Evolutionary conservation across 148 eudicot genomes (phyloP).

Genomic region (Rhododendron henanense): DNA sequence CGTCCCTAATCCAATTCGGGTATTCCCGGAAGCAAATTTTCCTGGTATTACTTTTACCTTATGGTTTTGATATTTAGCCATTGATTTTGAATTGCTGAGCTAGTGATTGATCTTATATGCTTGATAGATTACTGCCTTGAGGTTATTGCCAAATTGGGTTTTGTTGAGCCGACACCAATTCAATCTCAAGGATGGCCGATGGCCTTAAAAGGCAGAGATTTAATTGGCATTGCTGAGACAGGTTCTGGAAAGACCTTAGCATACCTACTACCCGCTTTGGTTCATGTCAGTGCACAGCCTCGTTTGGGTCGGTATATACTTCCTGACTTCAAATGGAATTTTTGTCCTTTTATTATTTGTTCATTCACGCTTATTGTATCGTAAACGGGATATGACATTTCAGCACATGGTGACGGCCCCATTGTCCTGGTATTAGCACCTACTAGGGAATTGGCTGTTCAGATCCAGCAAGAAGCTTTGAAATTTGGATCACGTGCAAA

Average conservation of each 20-base stretch:
- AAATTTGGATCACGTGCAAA: conserved; percentile 69
- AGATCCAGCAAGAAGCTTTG: conserved; percentile 83
- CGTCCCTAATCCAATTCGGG: conserved; percentile 76
- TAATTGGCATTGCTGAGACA: conserved; percentile 97
- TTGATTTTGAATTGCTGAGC: background rate
- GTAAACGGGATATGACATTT: background rate
- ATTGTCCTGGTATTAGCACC: conserved; percentile 87
- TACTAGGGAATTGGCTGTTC: conserved; percentile 97
- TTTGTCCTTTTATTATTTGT: conserved; percentile 2
- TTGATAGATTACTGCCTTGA: conserved; percentile 74
- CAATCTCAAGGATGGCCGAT: conserved; percentile 99
- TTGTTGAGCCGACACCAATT: conserved; percentile 90
- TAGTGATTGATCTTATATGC: conserved; percentile 11
- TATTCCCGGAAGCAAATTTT: conserved; percentile 79
- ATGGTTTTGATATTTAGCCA: background rate
- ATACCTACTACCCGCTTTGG: conserved; percentile 82
- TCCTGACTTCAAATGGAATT: background rate
- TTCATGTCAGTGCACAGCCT: conserved; percentile 92
- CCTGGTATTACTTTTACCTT: conserved; percentile 53
- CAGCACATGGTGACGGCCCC: conserved; percentile 93
- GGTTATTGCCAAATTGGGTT: conserved; percentile 72
- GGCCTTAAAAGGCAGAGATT: conserved; percentile 96
- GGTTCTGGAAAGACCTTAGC: conserved; percentile 98
- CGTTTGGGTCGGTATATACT: conserved; percentile 55
- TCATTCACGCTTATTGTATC: background rate